Evolutionary conservation across 2,329 filamentous ascomycete genomes (phyloP).

Genomic region (Alternaria ethzedia): DNA sequence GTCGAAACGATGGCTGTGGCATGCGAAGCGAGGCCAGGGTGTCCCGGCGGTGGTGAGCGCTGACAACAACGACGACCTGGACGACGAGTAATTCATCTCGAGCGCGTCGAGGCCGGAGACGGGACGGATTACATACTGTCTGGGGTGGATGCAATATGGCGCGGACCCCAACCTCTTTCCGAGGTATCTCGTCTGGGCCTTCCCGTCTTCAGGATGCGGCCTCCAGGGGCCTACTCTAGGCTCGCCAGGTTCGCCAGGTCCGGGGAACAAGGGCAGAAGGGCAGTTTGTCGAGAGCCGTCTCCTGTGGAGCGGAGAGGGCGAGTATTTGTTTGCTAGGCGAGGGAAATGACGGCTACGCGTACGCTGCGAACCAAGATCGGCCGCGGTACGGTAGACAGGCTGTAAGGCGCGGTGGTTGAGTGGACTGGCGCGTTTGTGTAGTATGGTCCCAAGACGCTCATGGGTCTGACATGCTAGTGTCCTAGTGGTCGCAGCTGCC

Average conservation of each 20-base stretch:
- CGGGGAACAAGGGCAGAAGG: slow-evolving; percentile 13
- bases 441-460: slow-evolving; percentile 1
- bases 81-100: slow-evolving; percentile 5
- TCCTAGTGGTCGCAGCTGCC: slow-evolving; percentile 23
- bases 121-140: slow-evolving; percentile 9
- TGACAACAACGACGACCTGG: background rate
- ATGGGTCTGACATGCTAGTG: slow-evolving; percentile 8
- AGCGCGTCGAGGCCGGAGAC: slow-evolving; percentile 2
- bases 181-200: slow-evolving; percentile 21
- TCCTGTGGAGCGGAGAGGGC: background rate
- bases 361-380: background rate
- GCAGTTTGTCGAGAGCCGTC: background rate
- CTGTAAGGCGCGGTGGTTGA: slow-evolving; percentile 6
- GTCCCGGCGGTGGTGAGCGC: background rate
- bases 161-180: slow-evolving; percentile 12
- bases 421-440: slow-evolving; percentile 1
- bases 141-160: slow-evolving; percentile 6
- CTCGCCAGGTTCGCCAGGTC: slow-evolving; percentile 12
- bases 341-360: background rate
- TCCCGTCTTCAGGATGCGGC: slow-evolving; percentile 21
- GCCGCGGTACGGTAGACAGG: background rate
- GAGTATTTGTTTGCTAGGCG: background rate
- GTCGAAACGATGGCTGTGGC: slow-evolving; percentile 6
- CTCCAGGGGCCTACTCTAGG: slow-evolving; percentile 21
- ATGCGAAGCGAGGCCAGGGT: slow-evolving; percentile 6